Evolutionary conservation across 345 rosid genomes (phyloP).

Genomic region (Populus ilicifolia): DNA sequence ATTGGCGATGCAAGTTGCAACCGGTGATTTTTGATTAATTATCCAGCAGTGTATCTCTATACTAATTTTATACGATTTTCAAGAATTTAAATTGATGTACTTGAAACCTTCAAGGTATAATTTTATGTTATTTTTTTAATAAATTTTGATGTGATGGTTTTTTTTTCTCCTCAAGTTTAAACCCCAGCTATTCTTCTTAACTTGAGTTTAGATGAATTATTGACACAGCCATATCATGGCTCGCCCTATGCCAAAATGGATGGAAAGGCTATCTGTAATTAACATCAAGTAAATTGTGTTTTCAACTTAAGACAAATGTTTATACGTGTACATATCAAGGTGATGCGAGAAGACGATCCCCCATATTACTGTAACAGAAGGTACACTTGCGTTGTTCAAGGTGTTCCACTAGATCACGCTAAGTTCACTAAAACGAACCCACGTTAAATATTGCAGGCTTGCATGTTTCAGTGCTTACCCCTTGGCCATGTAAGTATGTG

Average conservation of each 20-base stretch:
- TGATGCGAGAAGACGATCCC: constrained; percentile 24
- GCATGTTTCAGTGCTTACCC: constrained; percentile 11
- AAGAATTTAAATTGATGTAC: too few species aligned
- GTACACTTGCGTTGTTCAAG: constrained; percentile 30
- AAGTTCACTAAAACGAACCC: background rate
- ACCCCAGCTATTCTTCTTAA: too few species aligned
- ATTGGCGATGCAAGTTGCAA: background rate
- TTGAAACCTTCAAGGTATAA: too few species aligned
- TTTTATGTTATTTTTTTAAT: too few species aligned
- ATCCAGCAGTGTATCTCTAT: too few species aligned
- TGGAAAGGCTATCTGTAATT: too few species aligned
- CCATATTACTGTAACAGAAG: constrained; percentile 12
- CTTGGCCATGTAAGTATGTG: background rate
- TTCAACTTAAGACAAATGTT: too few species aligned
- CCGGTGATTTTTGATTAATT: too few species aligned
- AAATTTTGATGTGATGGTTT: too few species aligned
- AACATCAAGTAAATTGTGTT: too few species aligned
- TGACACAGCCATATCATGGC: background rate
- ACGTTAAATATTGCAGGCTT: background rate
- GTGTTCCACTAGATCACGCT: constrained; percentile 46
- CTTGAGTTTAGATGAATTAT: background rate
- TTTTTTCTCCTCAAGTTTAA: too few species aligned
- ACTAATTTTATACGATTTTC: too few species aligned
- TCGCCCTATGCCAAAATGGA: background rate
- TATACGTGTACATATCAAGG: background rate